Percentiles rank a stretch among this genome's conserved stretches.
These are phyloP conservation scores for Coemansia sp. DNA, from an alignment of 192 early-diverging fungal species.

Conservation along the genomic window DNA sequence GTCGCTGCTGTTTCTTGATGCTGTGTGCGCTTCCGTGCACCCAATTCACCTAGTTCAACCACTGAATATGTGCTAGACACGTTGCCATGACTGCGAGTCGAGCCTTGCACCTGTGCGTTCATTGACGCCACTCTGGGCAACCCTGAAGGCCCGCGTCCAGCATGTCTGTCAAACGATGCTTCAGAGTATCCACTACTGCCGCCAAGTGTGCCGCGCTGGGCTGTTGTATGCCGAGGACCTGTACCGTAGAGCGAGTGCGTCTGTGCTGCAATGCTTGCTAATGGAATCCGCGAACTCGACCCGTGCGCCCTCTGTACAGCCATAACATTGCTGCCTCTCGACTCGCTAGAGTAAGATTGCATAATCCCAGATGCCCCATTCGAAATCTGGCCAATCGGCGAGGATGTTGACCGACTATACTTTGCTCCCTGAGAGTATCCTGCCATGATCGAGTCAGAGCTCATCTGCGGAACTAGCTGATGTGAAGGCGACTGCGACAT, in stretches of 20 bases:
- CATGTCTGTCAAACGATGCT: conserved; percentile 23
- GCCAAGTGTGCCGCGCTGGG: conserved; percentile 7
- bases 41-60: background rate
- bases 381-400: conserved; percentile 24
- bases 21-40: background rate
- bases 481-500: background rate
- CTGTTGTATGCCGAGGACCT: conserved; percentile 3
- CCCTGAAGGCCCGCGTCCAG: conserved; percentile 2
- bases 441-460: conserved; percentile 12
- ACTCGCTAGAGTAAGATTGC: conserved; percentile 19
- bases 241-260: conserved; percentile 8
- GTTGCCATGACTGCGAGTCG: background rate
- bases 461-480: conserved; percentile 11
- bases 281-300: background rate
- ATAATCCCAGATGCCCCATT: conserved; percentile 11
- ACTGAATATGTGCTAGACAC: background rate
- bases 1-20: background rate
- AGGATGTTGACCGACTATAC: background rate
- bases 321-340: conserved; percentile 4
- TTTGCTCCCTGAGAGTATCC: conserved; percentile 1
- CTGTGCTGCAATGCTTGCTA: background rate
- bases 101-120: background rate
- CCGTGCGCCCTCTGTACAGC: background rate
- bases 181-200: conserved; percentile 11
- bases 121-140: background rate